phyloP scores from a whole-genome alignment of 2,329 filamentous ascomycete genomes.

The Cordyceps militaris region DNA sequence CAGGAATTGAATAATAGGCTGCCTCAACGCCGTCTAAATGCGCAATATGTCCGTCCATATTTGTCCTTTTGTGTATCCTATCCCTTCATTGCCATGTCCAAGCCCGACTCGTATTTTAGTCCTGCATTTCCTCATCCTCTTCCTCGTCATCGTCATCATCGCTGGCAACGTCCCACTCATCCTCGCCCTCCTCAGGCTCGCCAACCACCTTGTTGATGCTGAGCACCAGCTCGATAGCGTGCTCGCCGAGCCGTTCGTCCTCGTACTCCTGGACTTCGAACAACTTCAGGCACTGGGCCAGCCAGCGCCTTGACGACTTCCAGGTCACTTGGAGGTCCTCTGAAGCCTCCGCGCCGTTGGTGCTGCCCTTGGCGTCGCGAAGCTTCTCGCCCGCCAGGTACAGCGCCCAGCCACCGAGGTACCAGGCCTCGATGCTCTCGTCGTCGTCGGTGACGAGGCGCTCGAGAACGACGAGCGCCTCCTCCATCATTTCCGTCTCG shows the following conservation, averaged over 20 bases:
- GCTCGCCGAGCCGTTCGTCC: conserved; percentile 68
- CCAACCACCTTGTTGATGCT: conserved; percentile 59
- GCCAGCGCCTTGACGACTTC: conserved; percentile 73
- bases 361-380: conserved; percentile 29
- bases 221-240: conserved; percentile 63
- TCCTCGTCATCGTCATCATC: conserved; percentile 39
- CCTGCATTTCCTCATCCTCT: conserved; percentile 45
- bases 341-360: conserved; percentile 26
- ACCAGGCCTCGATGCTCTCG: conserved; percentile 91
- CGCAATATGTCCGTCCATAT: conserved; percentile 6
- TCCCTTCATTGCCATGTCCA: conserved; percentile 18
- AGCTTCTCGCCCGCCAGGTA: conserved; percentile 70
- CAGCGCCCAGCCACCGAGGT: conserved; percentile 90
- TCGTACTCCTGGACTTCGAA: conserved; percentile 77
- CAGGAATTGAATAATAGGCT: conserved; percentile 4
- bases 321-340: conserved; percentile 56
- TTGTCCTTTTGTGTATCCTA: conserved; percentile 18
- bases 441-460: conserved; percentile 83
- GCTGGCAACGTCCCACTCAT: conserved; percentile 48
- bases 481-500: conserved; percentile 79
- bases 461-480: conserved; percentile 79
- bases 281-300: conserved; percentile 73
- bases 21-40: conserved; percentile 21
- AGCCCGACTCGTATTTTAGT: conserved; percentile 38
- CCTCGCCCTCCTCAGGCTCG: conserved; percentile 47